Evolutionary conservation across 78 protist species (phyloP), one percentile per base, ranked within the genome.

Genomic region (Cavenderia fasciculata): DNA sequence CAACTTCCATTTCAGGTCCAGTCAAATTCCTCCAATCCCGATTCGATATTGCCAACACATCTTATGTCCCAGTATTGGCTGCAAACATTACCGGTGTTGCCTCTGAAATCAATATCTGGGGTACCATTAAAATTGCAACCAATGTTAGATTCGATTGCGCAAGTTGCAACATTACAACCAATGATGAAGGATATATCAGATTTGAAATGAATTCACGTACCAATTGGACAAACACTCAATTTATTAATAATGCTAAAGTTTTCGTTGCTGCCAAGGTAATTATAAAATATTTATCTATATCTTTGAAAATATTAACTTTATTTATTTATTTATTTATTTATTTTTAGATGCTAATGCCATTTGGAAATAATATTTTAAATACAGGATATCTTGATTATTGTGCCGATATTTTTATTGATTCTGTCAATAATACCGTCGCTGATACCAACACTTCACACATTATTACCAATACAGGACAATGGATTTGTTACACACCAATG

Each of bases 401-500:
- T 63, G 72, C 72, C 43, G 72, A 63, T 63, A 34, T 63, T 2
- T 63, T 61, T 31, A 36, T 63, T 47, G 47, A 63, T 38, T 34
- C 14, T 38, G 23, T 19, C 47, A 63, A 63, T 18, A 63, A 63
- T 21, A 63, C 72, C 3, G 36, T 61, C 21, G 69, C 12, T 61
- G n/a, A n/a, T n/a, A 27, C 69, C 21, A 61, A 61, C 5, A 10
- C 7, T 4, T 6, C 5, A 2, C 44, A 6, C 6, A 63, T 63
- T 18, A 36, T 63, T 18, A 63, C 43, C 47, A 63, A 63, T n/a
- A 63, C 72, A 8, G 72, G 72, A n/a, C 14, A 40, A 18, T 63
- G 72, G 72, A 4, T 63, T 2, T 63, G 72, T 38, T 38, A 63
- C n/a, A 63, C 72, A 27, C 72, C 72, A 63, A 63, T 63, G 72